Conservation (phyloP, 2,329 filamentous ascomycete genomes). For the Aspergillus nomiae region DNA sequence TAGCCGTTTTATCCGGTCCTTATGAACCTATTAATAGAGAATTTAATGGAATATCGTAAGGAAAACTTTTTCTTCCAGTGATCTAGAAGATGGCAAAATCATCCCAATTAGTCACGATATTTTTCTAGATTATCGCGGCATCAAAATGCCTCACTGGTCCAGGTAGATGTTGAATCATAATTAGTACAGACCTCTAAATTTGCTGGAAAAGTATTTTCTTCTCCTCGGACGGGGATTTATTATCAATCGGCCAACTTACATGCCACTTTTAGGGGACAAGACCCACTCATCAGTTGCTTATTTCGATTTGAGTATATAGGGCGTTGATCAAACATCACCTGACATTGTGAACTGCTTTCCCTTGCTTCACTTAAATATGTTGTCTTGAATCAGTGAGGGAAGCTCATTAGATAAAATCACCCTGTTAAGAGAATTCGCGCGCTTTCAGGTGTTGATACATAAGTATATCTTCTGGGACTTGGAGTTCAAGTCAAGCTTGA, state of each 20-base stretch:
- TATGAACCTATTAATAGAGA: not conserved
- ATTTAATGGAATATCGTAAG: not conserved
- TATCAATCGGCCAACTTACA: not conserved
- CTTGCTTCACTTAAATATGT: not conserved
- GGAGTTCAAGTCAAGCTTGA: not conserved
- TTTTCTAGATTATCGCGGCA: not conserved
- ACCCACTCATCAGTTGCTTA: not conserved
- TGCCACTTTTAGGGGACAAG: not conserved
- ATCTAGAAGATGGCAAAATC: not conserved
- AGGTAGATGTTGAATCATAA: not conserved
- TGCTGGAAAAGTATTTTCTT: no score
- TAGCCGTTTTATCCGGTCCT: not conserved
- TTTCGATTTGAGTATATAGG: not conserved
- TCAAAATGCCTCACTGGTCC: not conserved
- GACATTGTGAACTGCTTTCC: not conserved
- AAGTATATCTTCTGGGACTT: not conserved
- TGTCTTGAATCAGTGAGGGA: not conserved
- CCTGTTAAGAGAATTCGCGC: not conserved
- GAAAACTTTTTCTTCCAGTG: not conserved
- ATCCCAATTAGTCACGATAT: not conserved
- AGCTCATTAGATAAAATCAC: not conserved
- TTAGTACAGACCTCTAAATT: not conserved
- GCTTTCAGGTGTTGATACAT: not conserved
- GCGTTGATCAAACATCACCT: not conserved
- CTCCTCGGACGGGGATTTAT: not conserved